Evolutionary conservation across 2,329 filamentous ascomycete genomes (phyloP).

Genomic region (Diaporthe nobilis): DNA sequence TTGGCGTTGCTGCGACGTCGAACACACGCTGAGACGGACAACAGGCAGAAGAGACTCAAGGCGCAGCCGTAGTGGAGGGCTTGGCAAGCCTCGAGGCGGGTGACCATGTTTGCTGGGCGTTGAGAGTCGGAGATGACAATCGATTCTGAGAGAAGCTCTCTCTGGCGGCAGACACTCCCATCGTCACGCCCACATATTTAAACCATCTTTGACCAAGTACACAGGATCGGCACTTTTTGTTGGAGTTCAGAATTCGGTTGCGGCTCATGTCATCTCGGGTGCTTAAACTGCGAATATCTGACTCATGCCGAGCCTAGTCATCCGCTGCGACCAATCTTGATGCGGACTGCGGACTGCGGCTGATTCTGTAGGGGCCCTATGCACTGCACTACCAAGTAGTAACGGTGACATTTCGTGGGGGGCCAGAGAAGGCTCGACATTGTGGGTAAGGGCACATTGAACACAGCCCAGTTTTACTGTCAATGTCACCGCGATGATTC

Average conservation of each 20-base stretch:
- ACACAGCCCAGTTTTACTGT: not conserved
- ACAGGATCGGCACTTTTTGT: not conserved
- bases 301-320: not conserved
- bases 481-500: not conserved
- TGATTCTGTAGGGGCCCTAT: not conserved
- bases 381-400: not conserved
- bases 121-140: not conserved
- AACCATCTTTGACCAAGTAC: not conserved
- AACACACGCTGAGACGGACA: not conserved
- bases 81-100: not conserved
- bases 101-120: not conserved
- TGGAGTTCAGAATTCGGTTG: not conserved
- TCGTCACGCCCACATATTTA: not conserved
- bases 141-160: not conserved
- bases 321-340: not conserved
- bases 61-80: slow-evolving; percentile 21
- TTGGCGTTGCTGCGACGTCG: slow-evolving; percentile 4
- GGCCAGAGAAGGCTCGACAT: not conserved
- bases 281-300: not conserved
- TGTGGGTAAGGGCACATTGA: not conserved
- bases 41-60: not conserved
- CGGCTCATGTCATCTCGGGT: not conserved
- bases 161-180: not conserved
- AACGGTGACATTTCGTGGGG: not conserved
- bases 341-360: not conserved